phyloP scores from a whole-genome alignment of 768 basidiomycete genomes.

The Cytidiella melzeri region DNA sequence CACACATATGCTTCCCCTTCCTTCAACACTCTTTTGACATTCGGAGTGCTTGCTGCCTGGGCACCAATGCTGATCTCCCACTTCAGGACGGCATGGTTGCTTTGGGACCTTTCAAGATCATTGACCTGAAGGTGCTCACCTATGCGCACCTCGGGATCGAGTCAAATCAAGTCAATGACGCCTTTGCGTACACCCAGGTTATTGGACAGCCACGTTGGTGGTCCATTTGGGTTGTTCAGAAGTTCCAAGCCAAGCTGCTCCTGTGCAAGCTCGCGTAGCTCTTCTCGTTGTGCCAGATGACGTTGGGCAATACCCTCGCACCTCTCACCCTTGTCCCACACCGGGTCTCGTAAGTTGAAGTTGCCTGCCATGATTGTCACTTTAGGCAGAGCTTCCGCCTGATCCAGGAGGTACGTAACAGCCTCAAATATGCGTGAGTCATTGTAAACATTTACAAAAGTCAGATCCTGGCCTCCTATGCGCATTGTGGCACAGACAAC shows the following conservation, averaged over 20 bases:
- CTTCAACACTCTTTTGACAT: no score
- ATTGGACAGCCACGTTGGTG: constrained; percentile 5
- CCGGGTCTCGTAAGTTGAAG: constrained; percentile 11
- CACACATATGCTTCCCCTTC: background rate
- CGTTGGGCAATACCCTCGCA: background rate
- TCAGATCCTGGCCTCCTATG: background rate
- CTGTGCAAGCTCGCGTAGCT: background rate
- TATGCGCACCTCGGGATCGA: background rate
- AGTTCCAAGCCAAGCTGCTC: constrained; percentile 3
- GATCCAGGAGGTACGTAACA: background rate
- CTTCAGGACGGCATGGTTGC: no score
- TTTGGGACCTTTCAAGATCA: background rate
- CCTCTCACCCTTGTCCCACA: constrained; percentile 6
- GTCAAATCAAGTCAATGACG: constrained; percentile 6
- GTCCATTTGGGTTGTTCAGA: constrained; percentile 2
- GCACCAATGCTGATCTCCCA: background rate
- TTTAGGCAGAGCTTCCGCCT: background rate
- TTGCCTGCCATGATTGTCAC: no score
- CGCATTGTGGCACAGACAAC: background rate
- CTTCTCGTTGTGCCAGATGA: no score
- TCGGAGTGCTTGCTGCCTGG: background rate
- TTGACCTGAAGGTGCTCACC: background rate
- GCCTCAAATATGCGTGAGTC: background rate
- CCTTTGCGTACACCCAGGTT: background rate
- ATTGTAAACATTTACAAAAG: constrained; percentile 10